Conservation (phyloP, 768 basidiomycete species). For the Hericium coralloides region DNA sequence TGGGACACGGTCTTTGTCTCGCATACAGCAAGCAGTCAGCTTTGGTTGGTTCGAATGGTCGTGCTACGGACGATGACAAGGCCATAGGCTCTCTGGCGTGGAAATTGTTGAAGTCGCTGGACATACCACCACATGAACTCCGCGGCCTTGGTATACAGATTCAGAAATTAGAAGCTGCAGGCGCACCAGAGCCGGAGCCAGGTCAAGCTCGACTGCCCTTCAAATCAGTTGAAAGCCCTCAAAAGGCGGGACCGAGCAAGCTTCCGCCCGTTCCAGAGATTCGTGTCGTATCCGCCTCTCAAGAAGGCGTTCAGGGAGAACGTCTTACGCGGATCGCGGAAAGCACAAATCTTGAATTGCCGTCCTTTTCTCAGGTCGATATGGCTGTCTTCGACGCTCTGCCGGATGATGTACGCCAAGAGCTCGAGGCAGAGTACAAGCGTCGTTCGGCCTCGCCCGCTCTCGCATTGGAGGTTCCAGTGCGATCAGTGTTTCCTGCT, state of each 20-base stretch:
- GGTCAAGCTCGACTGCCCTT: constrained; percentile 64
- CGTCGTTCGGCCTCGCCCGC: constrained; percentile 47
- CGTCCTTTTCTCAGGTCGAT: constrained; percentile 72
- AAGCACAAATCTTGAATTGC: constrained; percentile 33
- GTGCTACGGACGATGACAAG: constrained; percentile 63
- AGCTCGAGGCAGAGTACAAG: constrained; percentile 58
- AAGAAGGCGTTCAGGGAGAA: background rate
- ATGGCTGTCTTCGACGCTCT: constrained; percentile 60
- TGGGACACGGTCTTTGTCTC: constrained; percentile 86
- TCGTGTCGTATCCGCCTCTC: background rate
- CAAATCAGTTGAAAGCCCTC: constrained; percentile 19
- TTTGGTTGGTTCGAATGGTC: constrained; percentile 49
- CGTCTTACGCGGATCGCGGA: background rate
- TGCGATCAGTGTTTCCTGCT: constrained; percentile 3
- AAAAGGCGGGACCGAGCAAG: background rate
- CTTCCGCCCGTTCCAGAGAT: background rate
- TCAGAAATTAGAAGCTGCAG: constrained; percentile 66
- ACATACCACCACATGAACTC: constrained; percentile 79
- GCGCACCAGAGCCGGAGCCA: constrained; percentile 22
- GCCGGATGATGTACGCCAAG: constrained; percentile 58
- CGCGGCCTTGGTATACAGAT: constrained; percentile 89
- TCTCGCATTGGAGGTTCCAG: constrained; percentile 3
- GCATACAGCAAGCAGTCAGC: constrained; percentile 67
- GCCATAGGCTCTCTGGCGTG: constrained; percentile 73
- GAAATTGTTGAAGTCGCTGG: constrained; percentile 61